A percentile compares a stretch with the other conserved stretches of the same genome.
Evolutionary conservation across 2,329 filamentous ascomycete genomes (phyloP).

Genomic region (Domatiomyces catenatus): DNA sequence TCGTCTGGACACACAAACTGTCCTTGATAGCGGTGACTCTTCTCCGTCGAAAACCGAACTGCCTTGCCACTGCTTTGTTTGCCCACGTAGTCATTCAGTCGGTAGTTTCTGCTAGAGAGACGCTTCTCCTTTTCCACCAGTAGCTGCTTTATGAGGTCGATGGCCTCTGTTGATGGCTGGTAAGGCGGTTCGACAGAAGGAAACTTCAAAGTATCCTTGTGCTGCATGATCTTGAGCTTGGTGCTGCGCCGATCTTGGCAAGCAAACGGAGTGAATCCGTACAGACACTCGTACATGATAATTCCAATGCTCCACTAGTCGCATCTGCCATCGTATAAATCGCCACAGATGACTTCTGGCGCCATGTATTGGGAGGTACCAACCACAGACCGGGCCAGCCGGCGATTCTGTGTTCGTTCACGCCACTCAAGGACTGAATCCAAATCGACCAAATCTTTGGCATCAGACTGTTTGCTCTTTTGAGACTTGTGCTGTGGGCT

Average conservation of each 20-base stretch:
- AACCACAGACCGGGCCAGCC: slow-evolving; percentile 69
- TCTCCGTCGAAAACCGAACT: slow-evolving; percentile 18
- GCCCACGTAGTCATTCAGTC: slow-evolving; percentile 41
- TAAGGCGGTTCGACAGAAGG: slow-evolving; percentile 37
- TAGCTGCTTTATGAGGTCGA: slow-evolving; percentile 59
- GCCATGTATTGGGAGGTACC: slow-evolving; percentile 98
- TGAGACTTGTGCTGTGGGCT: not conserved
- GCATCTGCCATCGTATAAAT: slow-evolving; percentile 77
- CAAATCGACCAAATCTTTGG: slow-evolving; percentile 14
- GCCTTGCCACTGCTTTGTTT: slow-evolving; percentile 15
- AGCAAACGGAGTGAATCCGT: slow-evolving; percentile 80
- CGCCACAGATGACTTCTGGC: slow-evolving; percentile 72
- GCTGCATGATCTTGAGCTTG: slow-evolving; percentile 69
- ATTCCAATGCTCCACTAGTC: slow-evolving; percentile 96
- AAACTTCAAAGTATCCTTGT: slow-evolving; percentile 55
- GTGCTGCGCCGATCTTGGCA: slow-evolving; percentile 67
- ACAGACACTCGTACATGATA: slow-evolving; percentile 88
- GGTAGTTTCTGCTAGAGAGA: slow-evolving; percentile 62
- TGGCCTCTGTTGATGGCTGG: slow-evolving; percentile 43
- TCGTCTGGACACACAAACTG: slow-evolving; percentile 69
- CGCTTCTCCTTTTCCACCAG: slow-evolving; percentile 61
- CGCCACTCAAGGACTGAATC: slow-evolving; percentile 53
- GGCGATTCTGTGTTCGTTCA: slow-evolving; percentile 51
- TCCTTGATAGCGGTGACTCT: slow-evolving; percentile 27
- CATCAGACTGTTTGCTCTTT: slow-evolving; percentile 22